Evolutionary conservation across 208 protist species (phyloP), one percentile per base, ranked within the genome.

Genomic region (Tritrichomonas musculus): DNA sequence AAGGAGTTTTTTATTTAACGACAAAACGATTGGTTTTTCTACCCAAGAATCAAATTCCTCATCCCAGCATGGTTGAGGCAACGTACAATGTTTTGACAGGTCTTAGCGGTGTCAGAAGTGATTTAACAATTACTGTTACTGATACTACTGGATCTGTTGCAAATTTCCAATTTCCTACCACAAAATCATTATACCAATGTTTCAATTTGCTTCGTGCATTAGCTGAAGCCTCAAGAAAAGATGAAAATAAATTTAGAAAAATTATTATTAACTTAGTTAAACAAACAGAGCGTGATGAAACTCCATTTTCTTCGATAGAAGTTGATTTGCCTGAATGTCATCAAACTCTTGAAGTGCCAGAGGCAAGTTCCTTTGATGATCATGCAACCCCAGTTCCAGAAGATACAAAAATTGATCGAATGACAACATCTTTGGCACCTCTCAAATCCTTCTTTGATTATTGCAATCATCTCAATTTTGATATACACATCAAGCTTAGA

Each of bases 21-120:
- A 60, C 77, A 88, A 88, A 57, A 50, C 39, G 77, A 53, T 57
- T 88, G 0, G 47, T 88, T 60, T 88, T 88, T n/a, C 47, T 88
- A 36, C 77, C 77, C 5, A 88, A 88, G 27, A 57, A 88, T 57
- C 53, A 41, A 88, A 60, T 88, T 57, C 77, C 77, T 2, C 77
- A 88, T 88, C 77, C 41, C 1, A 14, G 33, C 14, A 8, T 88
- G 3, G 47, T 88, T 88, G n/a, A 88, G 20, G 77, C 47, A 0
- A 53, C 41, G 39, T 88, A 41, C n/a, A 27, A 57, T 55, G 27
- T 1, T 17, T 50, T 88, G 5, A 41, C 47, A 17, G 33, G 47
- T n/a, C 47, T 88, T 4, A 60, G 47, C 20, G 77, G 47, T 49
- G 41, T 39, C 30, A 57, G 47, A 60, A 88, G 47, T 47, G 77